Evolutionary conservation across 768 basidiomycete genomes (phyloP).

Genomic region (Phaeotremella skinneri): DNA sequence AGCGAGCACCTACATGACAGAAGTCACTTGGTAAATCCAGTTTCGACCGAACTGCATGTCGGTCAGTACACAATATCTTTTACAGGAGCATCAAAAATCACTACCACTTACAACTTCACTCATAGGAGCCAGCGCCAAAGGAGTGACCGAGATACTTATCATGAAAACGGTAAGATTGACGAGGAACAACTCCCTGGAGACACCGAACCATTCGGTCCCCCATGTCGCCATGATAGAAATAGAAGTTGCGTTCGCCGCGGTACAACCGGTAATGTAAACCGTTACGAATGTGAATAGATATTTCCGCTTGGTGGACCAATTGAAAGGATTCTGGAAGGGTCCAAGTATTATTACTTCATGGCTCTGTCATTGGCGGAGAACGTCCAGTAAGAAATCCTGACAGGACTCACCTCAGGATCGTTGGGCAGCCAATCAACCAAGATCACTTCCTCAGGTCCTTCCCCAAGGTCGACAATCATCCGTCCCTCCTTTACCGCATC

Average conservation of each 20-base stretch:
- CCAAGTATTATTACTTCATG: not conserved
- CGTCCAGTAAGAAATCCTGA: not conserved
- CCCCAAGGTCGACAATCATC: conserved; percentile 27
- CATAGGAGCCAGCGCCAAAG: conserved; percentile 40
- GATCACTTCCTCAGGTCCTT: conserved; percentile 35
- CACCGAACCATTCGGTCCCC: conserved; percentile 26
- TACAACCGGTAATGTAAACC: conserved; percentile 31
- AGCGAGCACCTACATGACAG: conserved; percentile 28
- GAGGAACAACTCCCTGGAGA: conserved; percentile 17
- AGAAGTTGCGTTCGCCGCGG: conserved; percentile 20
- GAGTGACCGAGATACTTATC: conserved; percentile 38
- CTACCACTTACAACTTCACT: conserved; percentile 34
- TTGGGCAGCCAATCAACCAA: conserved; percentile 43
- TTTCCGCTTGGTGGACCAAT: conserved; percentile 39
- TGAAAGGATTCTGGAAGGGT: conserved; percentile 44
- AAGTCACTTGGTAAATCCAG: conserved; percentile 42
- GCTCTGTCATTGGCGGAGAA: not conserved
- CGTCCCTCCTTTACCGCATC: conserved; percentile 21
- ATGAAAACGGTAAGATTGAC: conserved; percentile 26
- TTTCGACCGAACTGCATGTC: conserved; percentile 36
- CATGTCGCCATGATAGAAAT: conserved; percentile 15
- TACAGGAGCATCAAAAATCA: not conserved
- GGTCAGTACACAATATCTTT: not conserved
- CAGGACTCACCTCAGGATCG: conserved; percentile 44
- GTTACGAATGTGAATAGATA: conserved; percentile 27